phyloP scores from a whole-genome alignment of 148 eudicot genomes.

The Vaccinium vitisidaea region DNA sequence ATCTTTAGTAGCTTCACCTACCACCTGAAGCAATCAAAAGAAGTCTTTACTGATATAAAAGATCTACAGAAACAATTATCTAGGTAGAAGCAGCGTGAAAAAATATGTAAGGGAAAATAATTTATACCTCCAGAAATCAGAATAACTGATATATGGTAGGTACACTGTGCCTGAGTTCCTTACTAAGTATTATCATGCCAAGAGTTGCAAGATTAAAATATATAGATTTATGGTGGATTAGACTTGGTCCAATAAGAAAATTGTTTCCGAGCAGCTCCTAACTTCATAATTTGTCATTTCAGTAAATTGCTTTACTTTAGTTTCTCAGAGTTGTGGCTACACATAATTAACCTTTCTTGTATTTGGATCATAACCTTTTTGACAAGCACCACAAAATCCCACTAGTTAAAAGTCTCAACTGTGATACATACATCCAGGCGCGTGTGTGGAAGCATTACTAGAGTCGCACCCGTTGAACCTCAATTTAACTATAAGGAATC shows the following conservation, averaged over 20 bases:
- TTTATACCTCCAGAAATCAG: neutral
- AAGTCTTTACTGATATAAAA: constrained; percentile 11
- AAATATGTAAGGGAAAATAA: neutral
- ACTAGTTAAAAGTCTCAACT: neutral
- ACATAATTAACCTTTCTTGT: neutral
- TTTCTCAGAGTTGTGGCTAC: neutral
- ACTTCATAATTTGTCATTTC: neutral
- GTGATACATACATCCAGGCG: too few species aligned
- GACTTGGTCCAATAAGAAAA: neutral
- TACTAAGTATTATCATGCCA: neutral
- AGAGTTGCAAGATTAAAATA: neutral
- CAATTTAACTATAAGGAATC: neutral
- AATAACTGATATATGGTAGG: neutral
- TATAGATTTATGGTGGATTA: neutral
- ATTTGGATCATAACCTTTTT: neutral
- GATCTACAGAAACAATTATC: neutral
- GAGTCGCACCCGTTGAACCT: neutral
- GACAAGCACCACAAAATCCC: neutral
- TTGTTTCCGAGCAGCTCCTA: neutral
- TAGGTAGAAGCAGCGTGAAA: neutral
- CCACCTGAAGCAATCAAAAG: constrained; percentile 44
- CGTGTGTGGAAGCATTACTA: neutral
- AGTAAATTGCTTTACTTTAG: neutral
- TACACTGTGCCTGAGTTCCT: neutral
- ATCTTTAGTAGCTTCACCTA: constrained; percentile 56